phyloP scores from a whole-genome alignment of 768 basidiomycete species.

The Suillus sp. region DNA sequence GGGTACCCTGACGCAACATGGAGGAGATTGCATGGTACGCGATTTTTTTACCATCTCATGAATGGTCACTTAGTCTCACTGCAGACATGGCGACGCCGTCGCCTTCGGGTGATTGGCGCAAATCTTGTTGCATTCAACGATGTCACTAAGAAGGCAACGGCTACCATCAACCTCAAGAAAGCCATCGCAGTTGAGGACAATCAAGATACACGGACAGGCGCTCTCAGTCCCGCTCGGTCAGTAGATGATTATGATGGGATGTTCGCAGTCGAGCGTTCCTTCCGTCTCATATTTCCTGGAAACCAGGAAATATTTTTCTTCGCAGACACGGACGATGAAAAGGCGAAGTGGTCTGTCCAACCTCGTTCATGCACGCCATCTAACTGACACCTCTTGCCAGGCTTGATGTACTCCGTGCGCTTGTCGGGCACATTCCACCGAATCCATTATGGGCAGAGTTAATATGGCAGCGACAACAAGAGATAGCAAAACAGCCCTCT shows the following conservation, averaged over 20 bases:
- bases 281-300: constrained; percentile 78
- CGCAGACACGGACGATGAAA: constrained; percentile 89
- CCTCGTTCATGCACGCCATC: not conserved
- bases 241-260: constrained; percentile 62
- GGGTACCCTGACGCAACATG: constrained; percentile 88
- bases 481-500: constrained; percentile 30
- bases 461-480: constrained; percentile 78
- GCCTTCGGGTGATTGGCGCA: constrained; percentile 81
- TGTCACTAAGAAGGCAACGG: constrained; percentile 85
- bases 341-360: constrained; percentile 72
- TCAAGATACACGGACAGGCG: constrained; percentile 53
- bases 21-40: constrained; percentile 89
- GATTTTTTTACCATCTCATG: not conserved
- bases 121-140: constrained; percentile 91
- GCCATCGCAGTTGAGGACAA: constrained; percentile 78
- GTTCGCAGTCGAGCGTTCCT: constrained; percentile 78
- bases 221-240: constrained; percentile 47
- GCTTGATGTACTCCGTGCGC: constrained; percentile 81
- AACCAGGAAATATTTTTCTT: constrained; percentile 86
- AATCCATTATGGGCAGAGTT: constrained; percentile 94
- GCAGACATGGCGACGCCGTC: constrained; percentile 82
- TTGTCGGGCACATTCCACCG: constrained; percentile 88
- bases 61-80: constrained; percentile 3
- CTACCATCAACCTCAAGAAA: constrained; percentile 89
- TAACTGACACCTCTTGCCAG: constrained; percentile 41